Evolutionary conservation across 768 basidiomycete species (phyloP).

Genomic region (Inosperma sp.): DNA sequence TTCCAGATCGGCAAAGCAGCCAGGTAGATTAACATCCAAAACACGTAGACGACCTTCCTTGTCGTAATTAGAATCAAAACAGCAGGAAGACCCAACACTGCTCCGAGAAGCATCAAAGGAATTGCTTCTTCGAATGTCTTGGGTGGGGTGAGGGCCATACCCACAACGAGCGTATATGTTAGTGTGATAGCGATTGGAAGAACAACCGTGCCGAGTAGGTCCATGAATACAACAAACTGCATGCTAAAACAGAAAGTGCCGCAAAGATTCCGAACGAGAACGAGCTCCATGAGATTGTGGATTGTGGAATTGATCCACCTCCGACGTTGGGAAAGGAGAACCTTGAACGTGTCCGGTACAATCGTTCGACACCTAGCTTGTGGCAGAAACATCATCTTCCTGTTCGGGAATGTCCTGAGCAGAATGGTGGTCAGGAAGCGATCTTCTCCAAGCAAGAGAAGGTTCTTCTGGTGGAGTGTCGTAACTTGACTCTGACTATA

Average conservation of each 20-base stretch:
- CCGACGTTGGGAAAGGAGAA: slow-evolving; percentile 93
- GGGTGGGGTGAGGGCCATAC: slow-evolving; percentile 77
- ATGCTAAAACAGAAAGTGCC: slow-evolving; percentile 99
- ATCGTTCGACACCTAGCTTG: slow-evolving; percentile 94
- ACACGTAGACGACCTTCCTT: slow-evolving; percentile 89
- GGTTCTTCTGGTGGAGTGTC: slow-evolving; percentile 96
- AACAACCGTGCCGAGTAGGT: slow-evolving; percentile 85
- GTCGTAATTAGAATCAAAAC: slow-evolving; percentile 92
- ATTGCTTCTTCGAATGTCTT: slow-evolving; percentile 87
- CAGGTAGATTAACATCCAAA: slow-evolving; percentile 98
- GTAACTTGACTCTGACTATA: slow-evolving; percentile 93
- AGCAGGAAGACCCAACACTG: slow-evolving; percentile 91
- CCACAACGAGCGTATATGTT: slow-evolving; percentile 84
- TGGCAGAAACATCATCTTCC: slow-evolving; percentile 99
- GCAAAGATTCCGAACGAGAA: slow-evolving; percentile 93
- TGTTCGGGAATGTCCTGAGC: slow-evolving; percentile 92
- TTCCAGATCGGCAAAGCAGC: slow-evolving; percentile 95
- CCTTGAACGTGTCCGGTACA: slow-evolving; percentile 90
- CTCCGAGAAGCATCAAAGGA: slow-evolving; percentile 81
- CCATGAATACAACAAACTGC: slow-evolving; percentile 99
- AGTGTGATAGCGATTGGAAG: slow-evolving; percentile 90
- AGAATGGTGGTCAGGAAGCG: slow-evolving; percentile 97
- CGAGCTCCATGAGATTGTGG: slow-evolving; percentile 98
- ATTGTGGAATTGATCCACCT: slow-evolving; percentile 99
- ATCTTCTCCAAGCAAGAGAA: slow-evolving; percentile 95